Evolutionary conservation across 1,284 basidiomycete genomes (phyloP).

Genomic region (Phaffia rhodozyma): DNA sequence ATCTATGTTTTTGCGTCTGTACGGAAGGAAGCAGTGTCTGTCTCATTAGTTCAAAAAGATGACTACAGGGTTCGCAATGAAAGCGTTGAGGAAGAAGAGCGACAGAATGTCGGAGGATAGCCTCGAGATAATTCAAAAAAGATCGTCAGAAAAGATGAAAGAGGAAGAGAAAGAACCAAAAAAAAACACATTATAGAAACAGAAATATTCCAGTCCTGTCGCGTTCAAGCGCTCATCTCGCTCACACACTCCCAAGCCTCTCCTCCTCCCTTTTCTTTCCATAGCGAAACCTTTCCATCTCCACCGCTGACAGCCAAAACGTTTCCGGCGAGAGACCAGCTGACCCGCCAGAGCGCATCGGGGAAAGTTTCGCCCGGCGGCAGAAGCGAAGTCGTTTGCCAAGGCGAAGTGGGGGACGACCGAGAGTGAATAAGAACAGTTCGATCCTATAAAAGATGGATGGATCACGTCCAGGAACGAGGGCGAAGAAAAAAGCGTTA

Average conservation of each 20-base stretch:
- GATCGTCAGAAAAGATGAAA: no score
- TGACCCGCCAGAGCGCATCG: conserved; percentile 92
- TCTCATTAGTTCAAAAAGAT: no score
- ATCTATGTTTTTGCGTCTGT: no score
- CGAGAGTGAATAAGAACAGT: conserved; percentile 94
- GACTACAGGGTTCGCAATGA: no score
- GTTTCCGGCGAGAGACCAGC: conserved; percentile 94
- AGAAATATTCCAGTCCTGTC: neutral
- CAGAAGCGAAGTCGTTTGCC: conserved; percentile 76
- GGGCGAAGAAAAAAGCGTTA: neutral
- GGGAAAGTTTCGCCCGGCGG: conserved; percentile 67
- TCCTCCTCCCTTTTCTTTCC: conserved; percentile 94
- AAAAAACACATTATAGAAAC: no score
- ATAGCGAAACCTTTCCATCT: conserved; percentile 92
- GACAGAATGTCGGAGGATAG: no score
- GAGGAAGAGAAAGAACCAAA: no score
- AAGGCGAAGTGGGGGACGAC: conserved; percentile 59
- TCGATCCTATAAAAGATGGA: conserved; percentile 47
- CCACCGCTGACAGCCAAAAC: conserved; percentile 89
- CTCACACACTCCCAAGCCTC: conserved; percentile 94
- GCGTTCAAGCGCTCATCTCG: conserved; percentile 63
- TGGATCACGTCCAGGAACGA: neutral
- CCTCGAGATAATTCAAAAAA: no score
- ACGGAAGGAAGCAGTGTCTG: no score
- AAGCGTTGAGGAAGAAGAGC: no score